Evolutionary conservation across 2,329 filamentous ascomycete species (phyloP).

Genomic region (Cladosporium sp.): DNA sequence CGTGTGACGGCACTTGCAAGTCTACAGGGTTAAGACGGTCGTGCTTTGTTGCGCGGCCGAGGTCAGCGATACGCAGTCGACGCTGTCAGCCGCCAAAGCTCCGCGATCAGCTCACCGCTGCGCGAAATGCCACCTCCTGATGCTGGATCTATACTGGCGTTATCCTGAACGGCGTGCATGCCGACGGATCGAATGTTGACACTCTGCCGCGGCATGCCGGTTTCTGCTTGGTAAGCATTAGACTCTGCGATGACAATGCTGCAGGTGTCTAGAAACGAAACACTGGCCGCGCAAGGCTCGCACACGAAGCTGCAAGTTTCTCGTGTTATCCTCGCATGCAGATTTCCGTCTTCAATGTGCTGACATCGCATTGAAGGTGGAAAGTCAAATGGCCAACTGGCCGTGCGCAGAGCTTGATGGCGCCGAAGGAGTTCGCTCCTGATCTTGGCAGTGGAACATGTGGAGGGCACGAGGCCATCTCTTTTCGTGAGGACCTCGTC

Average conservation of each 20-base stretch:
- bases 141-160: neutral
- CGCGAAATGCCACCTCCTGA: neutral
- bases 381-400: conserved; percentile 2
- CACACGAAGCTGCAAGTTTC: neutral
- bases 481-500: neutral
- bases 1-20: conserved; percentile 9
- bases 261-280: neutral
- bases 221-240: neutral
- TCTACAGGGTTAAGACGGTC: neutral
- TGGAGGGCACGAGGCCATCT: neutral
- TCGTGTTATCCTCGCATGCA: neutral
- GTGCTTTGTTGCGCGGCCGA: neutral
- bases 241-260: neutral
- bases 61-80: neutral
- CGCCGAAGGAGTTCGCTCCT: neutral
- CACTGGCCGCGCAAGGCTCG: neutral
- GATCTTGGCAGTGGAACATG: neutral
- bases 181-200: neutral
- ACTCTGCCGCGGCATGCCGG: neutral
- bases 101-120: conserved; percentile 11
- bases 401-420: conserved; percentile 14
- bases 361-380: conserved; percentile 1
- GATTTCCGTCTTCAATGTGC: neutral
- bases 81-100: conserved; percentile 4
- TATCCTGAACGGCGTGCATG: neutral